Evolutionary conservation across 257 asterid species (phyloP).

Genomic region (Solanum chaucha): DNA sequence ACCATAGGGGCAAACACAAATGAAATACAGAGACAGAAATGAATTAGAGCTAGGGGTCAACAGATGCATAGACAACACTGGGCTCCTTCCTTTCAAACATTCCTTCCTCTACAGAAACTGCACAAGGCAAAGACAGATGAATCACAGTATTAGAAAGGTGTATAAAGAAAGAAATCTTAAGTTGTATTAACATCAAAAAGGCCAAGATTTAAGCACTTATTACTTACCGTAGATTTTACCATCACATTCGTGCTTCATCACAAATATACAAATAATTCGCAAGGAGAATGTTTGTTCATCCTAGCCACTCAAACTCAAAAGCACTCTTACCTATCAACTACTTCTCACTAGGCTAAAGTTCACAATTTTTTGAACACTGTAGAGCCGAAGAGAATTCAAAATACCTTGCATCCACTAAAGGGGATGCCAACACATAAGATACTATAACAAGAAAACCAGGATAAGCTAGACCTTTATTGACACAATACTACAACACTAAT

Average conservation of each 20-base stretch:
- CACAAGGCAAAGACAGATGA: neutral
- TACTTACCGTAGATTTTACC: neutral
- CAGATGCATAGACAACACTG: neutral
- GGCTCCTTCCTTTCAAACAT: neutral
- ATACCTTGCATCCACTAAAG: neutral
- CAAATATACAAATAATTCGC: neutral
- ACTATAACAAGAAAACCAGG: neutral
- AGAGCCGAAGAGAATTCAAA: neutral
- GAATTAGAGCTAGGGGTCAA: neutral
- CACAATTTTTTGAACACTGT: neutral
- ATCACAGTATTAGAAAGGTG: neutral
- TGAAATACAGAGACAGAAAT: neutral
- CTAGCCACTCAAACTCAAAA: neutral
- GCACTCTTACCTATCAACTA: neutral
- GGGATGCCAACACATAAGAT: neutral
- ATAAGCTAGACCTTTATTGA: neutral
- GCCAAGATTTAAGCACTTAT: neutral
- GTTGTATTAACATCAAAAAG: neutral
- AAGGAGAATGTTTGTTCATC: neutral
- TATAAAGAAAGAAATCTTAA: neutral
- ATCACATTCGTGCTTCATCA: neutral
- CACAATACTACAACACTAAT: neutral
- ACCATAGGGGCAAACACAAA: neutral
- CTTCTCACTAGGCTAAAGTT: neutral
- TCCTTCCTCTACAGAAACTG: neutral